A percentile compares a stretch with the other conserved stretches of the same genome.
Conservation (phyloP, 495 filamentous ascomycete genomes). For the Hypoxylon crocopeplum region DNA sequence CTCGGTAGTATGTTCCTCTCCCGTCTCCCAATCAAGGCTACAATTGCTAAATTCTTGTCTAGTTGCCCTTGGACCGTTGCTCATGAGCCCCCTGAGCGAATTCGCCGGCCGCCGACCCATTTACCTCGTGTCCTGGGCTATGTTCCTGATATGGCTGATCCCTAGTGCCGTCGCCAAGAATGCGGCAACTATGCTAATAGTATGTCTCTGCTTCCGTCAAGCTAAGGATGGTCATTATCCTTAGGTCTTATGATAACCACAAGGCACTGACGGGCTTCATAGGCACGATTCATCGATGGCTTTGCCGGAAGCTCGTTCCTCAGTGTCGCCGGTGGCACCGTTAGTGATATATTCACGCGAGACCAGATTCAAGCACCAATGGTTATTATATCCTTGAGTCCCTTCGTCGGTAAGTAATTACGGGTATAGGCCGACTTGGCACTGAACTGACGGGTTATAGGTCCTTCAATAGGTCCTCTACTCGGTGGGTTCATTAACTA, state of each 20-base stretch:
- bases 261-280: not conserved
- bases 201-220: constrained; percentile 13
- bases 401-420: constrained; percentile 71
- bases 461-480: constrained; percentile 58
- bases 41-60: constrained; percentile 11
- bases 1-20: constrained; percentile 61
- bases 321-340: constrained; percentile 87
- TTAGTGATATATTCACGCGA: constrained; percentile 84
- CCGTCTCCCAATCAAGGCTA: constrained; percentile 18
- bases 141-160: constrained; percentile 86
- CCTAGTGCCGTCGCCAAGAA: constrained; percentile 88
- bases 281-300: constrained; percentile 82
- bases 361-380: constrained; percentile 71
- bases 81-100: constrained; percentile 68
- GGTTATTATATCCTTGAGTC: constrained; percentile 74
- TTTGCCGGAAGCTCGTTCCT: constrained; percentile 87
- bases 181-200: constrained; percentile 79
- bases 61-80: constrained; percentile 73
- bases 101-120: constrained; percentile 91
- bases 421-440: constrained; percentile 36
- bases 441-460: constrained; percentile 40
- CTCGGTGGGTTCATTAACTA: constrained; percentile 72
- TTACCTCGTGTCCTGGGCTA: constrained; percentile 77
- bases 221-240: not conserved
- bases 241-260: not conserved